phyloP scores from a whole-genome alignment of 306 rosid species.

The Cicer pinnatifidum region DNA sequence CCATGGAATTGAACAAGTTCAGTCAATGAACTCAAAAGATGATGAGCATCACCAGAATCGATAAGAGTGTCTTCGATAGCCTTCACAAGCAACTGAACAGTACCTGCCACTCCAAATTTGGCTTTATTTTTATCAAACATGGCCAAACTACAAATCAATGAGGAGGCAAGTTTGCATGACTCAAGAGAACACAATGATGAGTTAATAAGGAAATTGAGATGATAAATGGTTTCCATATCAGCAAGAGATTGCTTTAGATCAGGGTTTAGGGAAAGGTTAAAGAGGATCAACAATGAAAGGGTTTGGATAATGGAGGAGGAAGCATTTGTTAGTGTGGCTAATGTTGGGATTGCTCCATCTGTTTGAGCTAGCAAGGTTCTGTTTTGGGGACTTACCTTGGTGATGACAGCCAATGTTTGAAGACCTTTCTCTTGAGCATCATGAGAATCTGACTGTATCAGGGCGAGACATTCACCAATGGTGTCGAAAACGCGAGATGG shows the following conservation, averaged over 20 bases:
- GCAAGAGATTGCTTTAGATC: conserved; percentile 73
- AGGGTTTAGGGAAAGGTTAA: conserved; percentile 79
- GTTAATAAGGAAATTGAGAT: conserved; percentile 61
- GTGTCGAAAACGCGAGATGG: conserved; percentile 47
- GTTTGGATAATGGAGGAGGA: conserved; percentile 55
- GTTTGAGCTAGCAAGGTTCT: conserved; percentile 61
- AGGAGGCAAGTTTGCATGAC: conserved; percentile 60
- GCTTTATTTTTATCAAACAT: conserved; percentile 88
- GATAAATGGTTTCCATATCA: conserved; percentile 58
- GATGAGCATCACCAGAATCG: conserved; percentile 46
- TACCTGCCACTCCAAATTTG: conserved; percentile 82
- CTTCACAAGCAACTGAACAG: conserved; percentile 61
- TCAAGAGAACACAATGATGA: conserved; percentile 46
- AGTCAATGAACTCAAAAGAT: conserved; percentile 65
- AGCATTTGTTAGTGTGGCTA: conserved; percentile 63
- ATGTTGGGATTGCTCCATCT: conserved; percentile 56
- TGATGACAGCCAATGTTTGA: conserved; percentile 60
- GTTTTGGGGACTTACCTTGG: conserved; percentile 73
- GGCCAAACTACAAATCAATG: conserved; percentile 73
- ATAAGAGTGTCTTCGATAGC: conserved; percentile 46
- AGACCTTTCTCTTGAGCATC: conserved; percentile 64
- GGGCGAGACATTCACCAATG: conserved; percentile 50
- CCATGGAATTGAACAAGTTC: conserved; percentile 86
- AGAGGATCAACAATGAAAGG: conserved; percentile 71
- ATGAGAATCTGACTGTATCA: conserved; percentile 49